A percentile compares a stretch with the other conserved stretches of the same genome.
Conservation (phyloP, 257 asterid species). For the Fraxinus pennsylvanica region DNA sequence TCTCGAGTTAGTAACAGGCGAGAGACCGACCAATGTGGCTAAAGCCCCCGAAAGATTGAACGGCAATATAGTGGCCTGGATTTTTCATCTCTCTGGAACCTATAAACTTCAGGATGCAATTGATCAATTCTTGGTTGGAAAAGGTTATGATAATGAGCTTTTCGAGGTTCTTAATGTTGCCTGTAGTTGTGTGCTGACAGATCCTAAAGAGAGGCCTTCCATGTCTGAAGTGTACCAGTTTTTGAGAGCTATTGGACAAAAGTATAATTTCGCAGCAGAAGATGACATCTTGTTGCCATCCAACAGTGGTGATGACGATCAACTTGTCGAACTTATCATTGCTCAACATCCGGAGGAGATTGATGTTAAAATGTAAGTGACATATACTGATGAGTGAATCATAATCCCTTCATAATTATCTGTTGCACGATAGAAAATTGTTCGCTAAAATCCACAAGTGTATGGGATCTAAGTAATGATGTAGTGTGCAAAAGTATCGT, state of each 20-base stretch:
- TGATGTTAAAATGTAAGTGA: conserved; percentile 18
- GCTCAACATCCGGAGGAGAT: conserved; percentile 42
- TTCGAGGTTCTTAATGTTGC: conserved; percentile 75
- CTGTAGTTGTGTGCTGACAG: conserved; percentile 64
- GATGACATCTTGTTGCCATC: conserved; percentile 44
- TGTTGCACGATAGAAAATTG: no score
- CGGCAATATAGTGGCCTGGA: conserved; percentile 74
- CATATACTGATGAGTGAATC: conserved; percentile 16
- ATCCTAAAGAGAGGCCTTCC: conserved; percentile 68
- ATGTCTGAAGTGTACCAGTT: conserved; percentile 80
- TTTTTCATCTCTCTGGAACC: conserved; percentile 47
- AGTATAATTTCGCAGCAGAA: conserved; percentile 50
- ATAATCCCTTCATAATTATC: no score
- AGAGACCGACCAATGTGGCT: conserved; percentile 49
- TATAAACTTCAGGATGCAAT: conserved; percentile 67
- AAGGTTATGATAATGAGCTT: conserved; percentile 60
- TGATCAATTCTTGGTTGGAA: conserved; percentile 49
- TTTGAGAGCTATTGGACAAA: conserved; percentile 65
- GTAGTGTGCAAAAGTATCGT: no score
- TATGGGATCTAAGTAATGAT: no score
- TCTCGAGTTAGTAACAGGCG: conserved; percentile 71
- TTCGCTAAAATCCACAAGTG: no score
- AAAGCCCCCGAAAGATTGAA: conserved; percentile 65
- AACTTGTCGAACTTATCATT: conserved; percentile 58
- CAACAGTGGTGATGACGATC: conserved; percentile 39